phyloP scores from a whole-genome alignment of 2,329 filamentous ascomycete species.

The Ascomycota sp. region DNA sequence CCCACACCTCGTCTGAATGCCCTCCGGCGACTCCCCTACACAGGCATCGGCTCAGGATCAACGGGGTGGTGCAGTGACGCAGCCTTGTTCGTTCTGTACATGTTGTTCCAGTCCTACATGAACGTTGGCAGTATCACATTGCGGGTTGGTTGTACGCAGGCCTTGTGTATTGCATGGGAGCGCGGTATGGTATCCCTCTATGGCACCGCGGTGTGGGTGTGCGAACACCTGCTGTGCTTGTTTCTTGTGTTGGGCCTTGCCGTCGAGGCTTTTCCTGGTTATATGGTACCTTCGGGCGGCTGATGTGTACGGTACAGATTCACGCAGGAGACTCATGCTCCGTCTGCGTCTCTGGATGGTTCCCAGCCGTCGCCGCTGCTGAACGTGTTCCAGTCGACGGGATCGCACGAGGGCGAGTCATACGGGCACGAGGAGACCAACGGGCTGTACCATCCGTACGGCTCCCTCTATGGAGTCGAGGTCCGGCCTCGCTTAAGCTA shows the following conservation, averaged over 20 bases:
- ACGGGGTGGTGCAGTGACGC: slow-evolving; percentile 1
- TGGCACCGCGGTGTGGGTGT: too few relatives aligned
- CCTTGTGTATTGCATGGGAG: slow-evolving; percentile 13
- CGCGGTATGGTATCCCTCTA: slow-evolving; percentile 15
- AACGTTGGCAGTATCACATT: slow-evolving; percentile 23
- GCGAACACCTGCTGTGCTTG: too few relatives aligned
- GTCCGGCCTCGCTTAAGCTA: slow-evolving; percentile 32
- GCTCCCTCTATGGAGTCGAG: slow-evolving; percentile 28
- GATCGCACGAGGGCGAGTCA: slow-evolving; percentile 22
- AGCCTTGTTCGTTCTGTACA: slow-evolving; percentile 3
- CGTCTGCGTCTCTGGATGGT: slow-evolving; percentile 33
- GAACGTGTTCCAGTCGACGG: slow-evolving; percentile 28
- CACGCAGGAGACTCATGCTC: slow-evolving; percentile 27
- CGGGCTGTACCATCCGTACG: slow-evolving; percentile 23
- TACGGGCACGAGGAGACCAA: slow-evolving; percentile 30
- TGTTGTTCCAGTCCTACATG: slow-evolving; percentile 18
- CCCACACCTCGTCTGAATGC: too few relatives aligned
- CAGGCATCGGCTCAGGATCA: slow-evolving; percentile 1
- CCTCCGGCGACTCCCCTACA: slow-evolving; percentile 1
- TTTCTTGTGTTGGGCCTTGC: too few relatives aligned
- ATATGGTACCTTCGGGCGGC: too few relatives aligned
- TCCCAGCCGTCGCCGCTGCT: slow-evolving; percentile 29
- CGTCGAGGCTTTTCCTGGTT: too few relatives aligned
- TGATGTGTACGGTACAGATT: slow-evolving; percentile 22
- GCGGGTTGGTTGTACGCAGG: slow-evolving; percentile 9